These are phyloP conservation scores for Tetrahymena elliotti DNA, from an alignment of 73 alveolate genomes.

Conservation along the genomic window DNA sequence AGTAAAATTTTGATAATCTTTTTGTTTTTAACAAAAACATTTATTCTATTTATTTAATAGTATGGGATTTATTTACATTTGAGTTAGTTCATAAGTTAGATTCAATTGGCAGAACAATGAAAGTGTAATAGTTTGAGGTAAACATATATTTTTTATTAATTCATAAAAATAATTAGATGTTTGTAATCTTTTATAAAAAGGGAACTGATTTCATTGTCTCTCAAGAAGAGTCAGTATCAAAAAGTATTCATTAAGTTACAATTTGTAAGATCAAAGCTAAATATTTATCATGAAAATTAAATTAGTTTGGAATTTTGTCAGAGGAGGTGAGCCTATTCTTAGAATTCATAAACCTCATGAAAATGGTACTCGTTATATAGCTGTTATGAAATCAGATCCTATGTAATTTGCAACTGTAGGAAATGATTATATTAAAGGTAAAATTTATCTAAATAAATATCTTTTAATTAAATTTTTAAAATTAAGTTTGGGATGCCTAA, in stretches of 20 bases:
- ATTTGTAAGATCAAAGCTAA: no score
- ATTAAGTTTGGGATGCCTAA: neutral
- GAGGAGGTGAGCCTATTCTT: neutral
- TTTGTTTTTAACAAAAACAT: neutral
- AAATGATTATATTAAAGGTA: neutral
- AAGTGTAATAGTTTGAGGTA: neutral
- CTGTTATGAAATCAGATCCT: neutral
- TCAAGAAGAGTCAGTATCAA: neutral
- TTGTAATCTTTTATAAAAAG: neutral
- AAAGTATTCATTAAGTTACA: neutral
- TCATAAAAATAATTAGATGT: no score
- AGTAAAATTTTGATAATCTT: neutral
- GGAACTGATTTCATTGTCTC: neutral
- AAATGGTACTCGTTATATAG: neutral
- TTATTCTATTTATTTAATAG: neutral
- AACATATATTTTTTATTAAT: no score
- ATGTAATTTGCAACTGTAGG: neutral
- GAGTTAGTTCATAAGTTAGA: neutral
- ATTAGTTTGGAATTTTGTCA: neutral
- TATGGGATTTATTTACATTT: neutral
- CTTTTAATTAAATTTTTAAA: neutral
- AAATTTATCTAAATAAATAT: neutral
- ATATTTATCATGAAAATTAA: no score
- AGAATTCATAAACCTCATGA: neutral
- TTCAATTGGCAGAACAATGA: neutral